Conservation (phyloP, 129 eudicot species). For the Glebionis coronaria region DNA sequence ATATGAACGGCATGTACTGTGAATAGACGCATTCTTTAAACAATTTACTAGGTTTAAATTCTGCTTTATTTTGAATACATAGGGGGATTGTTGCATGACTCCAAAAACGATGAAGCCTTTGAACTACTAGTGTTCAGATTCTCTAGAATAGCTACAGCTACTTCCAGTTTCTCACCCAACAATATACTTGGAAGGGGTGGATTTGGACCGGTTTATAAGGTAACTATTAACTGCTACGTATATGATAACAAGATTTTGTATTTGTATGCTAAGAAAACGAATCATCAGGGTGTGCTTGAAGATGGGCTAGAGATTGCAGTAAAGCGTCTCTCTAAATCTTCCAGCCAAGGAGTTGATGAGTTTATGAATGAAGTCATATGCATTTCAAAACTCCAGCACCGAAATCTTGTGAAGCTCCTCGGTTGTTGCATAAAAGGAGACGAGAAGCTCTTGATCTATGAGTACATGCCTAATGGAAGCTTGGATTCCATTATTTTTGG, state of each 20-base stretch:
- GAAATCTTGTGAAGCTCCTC: constrained; percentile 12
- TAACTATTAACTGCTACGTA: no score
- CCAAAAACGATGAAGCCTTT: no score
- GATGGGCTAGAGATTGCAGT: constrained; percentile 11
- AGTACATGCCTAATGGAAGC: constrained; percentile 11
- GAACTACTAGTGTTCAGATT: no score
- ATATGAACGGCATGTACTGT: no score
- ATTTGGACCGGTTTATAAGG: background rate
- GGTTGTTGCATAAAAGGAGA: constrained; percentile 14
- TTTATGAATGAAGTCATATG: constrained; percentile 9
- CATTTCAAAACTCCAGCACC: constrained; percentile 12
- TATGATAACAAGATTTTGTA: background rate
- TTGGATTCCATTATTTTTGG: constrained; percentile 4
- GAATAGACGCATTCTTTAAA: no score
- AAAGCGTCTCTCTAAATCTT: constrained; percentile 1
- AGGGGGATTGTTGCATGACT: no score
- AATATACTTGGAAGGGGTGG: no score
- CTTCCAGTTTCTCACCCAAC: no score
- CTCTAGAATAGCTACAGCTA: no score
- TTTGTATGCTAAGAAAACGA: no score
- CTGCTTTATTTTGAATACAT: no score
- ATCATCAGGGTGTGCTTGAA: constrained; percentile 9
- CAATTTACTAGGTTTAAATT: no score
- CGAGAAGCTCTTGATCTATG: background rate
- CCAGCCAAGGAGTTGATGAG: constrained; percentile 2